Evolutionary conservation across 805 yeast species (phyloP).

Genomic region (Naumovozyma castellii): DNA sequence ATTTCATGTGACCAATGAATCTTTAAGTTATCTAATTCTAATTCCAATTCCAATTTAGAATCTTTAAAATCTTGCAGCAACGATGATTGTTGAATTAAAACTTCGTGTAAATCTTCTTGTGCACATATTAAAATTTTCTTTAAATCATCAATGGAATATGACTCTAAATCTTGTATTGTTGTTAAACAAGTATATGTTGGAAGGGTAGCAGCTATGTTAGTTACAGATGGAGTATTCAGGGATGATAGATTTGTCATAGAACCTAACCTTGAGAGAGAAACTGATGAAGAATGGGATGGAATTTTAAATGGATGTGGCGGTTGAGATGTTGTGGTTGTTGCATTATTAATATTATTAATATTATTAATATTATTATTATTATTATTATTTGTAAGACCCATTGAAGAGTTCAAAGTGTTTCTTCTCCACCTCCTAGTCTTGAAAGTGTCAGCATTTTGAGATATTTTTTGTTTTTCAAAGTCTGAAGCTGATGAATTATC

Average conservation of each 20-base stretch:
- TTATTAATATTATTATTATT: neutral
- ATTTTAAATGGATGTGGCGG: neutral
- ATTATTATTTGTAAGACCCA: neutral
- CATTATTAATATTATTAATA: neutral
- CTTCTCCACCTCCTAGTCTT: slow-evolving; percentile 20
- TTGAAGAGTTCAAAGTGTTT: slow-evolving; percentile 12
- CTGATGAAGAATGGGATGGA: slow-evolving; percentile 1
- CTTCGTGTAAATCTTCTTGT: slow-evolving; percentile 30
- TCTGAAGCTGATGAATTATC: neutral
- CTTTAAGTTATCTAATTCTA: slow-evolving; percentile 25
- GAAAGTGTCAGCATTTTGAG: neutral
- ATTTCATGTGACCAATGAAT: slow-evolving; percentile 28
- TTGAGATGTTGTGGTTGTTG: neutral
- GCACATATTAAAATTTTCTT: slow-evolving; percentile 26
- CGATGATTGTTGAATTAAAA: slow-evolving; percentile 20
- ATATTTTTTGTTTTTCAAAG: neutral
- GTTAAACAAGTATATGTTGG: slow-evolving; percentile 24
- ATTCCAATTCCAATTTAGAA: slow-evolving; percentile 19
- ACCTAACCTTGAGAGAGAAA: neutral
- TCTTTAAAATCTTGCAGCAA: slow-evolving; percentile 25
- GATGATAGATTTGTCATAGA: neutral
- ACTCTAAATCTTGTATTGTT: slow-evolving; percentile 22
- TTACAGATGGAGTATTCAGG: slow-evolving; percentile 1
- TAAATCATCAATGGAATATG: slow-evolving; percentile 25
- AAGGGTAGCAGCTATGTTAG: slow-evolving; percentile 5